These are phyloP conservation scores for Aurifilum marmelostoma DNA, from an alignment of 2,329 filamentous ascomycete genomes.

Conservation along the genomic window DNA sequence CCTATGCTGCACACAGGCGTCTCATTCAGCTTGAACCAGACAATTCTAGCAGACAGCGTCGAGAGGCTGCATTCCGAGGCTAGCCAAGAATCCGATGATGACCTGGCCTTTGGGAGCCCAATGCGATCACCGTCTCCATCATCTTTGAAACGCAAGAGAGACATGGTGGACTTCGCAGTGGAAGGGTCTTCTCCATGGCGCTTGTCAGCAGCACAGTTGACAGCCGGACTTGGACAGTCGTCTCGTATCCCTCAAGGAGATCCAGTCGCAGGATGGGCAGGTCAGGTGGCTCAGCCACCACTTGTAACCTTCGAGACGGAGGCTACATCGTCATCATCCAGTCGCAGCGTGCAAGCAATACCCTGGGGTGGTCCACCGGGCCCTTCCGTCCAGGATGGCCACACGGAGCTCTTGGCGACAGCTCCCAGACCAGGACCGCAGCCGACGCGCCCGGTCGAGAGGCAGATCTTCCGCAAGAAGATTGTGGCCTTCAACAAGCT, in stretches of 20 bases:
- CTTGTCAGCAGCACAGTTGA: neutral
- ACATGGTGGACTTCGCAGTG: neutral
- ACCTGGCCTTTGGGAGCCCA: slow-evolving; percentile 17
- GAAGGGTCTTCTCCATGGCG: neutral
- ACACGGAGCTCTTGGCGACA: neutral
- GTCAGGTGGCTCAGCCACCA: neutral
- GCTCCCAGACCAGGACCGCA: neutral
- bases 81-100: slow-evolving; percentile 6
- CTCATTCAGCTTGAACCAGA: slow-evolving; percentile 12
- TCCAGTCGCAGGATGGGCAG: neutral
- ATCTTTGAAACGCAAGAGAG: slow-evolving; percentile 23
- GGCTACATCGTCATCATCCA: neutral
- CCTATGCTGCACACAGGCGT: slow-evolving; percentile 13
- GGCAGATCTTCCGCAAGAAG: slow-evolving; percentile 21
- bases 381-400: neutral
- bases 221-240: neutral
- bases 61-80: neutral
- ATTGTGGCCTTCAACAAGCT: slow-evolving; percentile 23
- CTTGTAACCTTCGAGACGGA: neutral
- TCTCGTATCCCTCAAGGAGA: neutral
- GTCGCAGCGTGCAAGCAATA: too few relatives aligned
- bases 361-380: neutral
- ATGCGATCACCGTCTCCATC: slow-evolving; percentile 13
- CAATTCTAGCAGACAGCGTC: neutral
- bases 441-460: neutral